Evolutionary conservation across 441 rosid genomes (phyloP).

Genomic region (Gossypium schwendimanii): DNA sequence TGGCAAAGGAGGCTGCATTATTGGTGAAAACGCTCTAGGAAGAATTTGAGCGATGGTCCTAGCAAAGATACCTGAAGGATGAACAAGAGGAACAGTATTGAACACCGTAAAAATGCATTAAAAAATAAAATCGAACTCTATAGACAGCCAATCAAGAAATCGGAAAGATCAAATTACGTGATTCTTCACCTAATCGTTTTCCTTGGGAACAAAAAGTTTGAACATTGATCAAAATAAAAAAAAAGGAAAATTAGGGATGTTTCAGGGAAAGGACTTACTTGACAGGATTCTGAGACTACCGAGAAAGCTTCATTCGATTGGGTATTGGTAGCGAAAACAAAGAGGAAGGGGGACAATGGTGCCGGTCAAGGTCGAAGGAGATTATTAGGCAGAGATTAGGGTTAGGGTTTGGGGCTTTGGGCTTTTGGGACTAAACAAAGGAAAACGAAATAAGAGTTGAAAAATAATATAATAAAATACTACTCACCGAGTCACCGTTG

Average conservation of each 20-base stretch:
- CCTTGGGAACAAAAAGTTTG: background rate
- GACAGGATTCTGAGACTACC: background rate
- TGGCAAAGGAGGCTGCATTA: conserved; percentile 11
- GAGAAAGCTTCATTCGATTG: background rate
- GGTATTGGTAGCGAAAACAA: background rate
- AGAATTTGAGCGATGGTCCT: background rate
- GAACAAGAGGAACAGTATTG: background rate
- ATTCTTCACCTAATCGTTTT: background rate
- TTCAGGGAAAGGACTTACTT: background rate
- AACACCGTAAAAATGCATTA: background rate
- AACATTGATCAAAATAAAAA: background rate
- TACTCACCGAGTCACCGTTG: no score
- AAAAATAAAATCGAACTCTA: background rate
- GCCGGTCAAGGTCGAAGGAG: background rate
- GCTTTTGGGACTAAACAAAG: background rate
- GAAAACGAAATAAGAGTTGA: background rate
- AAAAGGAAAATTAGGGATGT: background rate
- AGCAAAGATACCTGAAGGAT: conserved; percentile 1
- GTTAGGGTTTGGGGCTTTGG: conserved; percentile 5
- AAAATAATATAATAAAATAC: background rate
- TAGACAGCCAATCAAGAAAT: background rate
- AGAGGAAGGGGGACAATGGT: background rate
- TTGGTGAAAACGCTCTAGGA: background rate
- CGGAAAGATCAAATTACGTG: background rate
- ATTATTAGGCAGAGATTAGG: background rate